These are phyloP conservation scores for Hordeum marinum DNA, from an alignment of 176 grass and related monocot genomes.

Conservation along the genomic window DNA sequence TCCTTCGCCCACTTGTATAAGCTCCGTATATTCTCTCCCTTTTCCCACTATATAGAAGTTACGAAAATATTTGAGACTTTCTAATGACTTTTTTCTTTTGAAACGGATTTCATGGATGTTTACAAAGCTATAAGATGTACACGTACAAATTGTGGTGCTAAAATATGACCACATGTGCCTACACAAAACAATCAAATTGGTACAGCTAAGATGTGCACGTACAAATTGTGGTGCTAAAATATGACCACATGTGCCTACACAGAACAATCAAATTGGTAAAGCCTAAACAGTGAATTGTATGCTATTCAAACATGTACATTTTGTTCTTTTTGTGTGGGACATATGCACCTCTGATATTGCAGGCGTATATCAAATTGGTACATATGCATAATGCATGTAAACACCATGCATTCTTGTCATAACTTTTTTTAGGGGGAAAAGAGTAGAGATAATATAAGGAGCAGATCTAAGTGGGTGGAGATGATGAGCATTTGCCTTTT, in stretches of 20 bases:
- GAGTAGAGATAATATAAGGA: neutral
- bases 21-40: neutral
- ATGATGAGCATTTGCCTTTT: neutral
- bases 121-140: neutral
- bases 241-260: neutral
- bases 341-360: neutral
- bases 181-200: neutral
- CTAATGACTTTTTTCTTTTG: neutral
- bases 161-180: neutral
- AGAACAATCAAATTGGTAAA: neutral
- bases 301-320: neutral
- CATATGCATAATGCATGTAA: too few relatives aligned
- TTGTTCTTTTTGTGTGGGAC: neutral
- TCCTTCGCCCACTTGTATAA: neutral
- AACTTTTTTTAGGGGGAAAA: neutral
- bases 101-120: neutral
- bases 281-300: neutral
- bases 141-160: neutral
- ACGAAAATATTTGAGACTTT: neutral
- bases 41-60: neutral
- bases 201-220: too few relatives aligned
- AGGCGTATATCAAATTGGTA: neutral
- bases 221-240: neutral
- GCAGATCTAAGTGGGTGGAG: neutral
- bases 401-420: neutral